Evolutionary conservation across 2,329 filamentous ascomycete species (phyloP), one percentile per base, ranked within the genome.

Genomic region (Talaromyces sp.): DNA sequence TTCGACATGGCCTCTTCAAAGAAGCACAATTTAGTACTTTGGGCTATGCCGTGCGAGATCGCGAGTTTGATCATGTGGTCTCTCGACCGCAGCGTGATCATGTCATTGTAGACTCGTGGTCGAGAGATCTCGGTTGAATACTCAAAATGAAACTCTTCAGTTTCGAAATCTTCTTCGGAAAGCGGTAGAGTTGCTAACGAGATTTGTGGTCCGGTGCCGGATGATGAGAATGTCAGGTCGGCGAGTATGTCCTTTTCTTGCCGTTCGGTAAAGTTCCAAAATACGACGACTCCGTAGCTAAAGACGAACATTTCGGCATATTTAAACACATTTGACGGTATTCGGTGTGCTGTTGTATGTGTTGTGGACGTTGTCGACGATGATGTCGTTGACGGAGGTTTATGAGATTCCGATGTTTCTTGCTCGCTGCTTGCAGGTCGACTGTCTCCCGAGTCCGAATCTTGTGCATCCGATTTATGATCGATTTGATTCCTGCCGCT

Each of bases 21-120:
- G 76, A 95, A 92, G 74, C 90, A 95, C 47, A 99, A 82, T 78
- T 97, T 98, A 0, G 95, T 99, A 77, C 93, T 97, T 78, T 99
- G 95, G 0, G 93, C 93, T 70, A 99, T 97, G 43, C 93, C 95
- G 75, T 99, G 95, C 76, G 91, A 96, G 82, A 99, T 99, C 39
- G 94, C 93, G 16, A 99, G 84, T 79, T 98, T 98, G 75, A 98
- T 96, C 94, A 99, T 98, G 80, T 99, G 95, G 79, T 99, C 95
- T 45, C 92, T 89, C 66, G 92, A 96, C 68, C 96, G 86, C 52
- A 99, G 82, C 0, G 95, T 99, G 72, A 99, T 98, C 95, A 99
- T 99, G 78, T 99, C 95, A 79, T 99, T 98, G 81, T 96, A 99
- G 35, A 99, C 91, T 64, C 95, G 87, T 4, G 95, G 95, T 59